A percentile compares a stretch with the other conserved stretches of the same genome.
Conservation (phyloP, 176 grass and related monocot species). For the Aechmea fasciata region DNA sequence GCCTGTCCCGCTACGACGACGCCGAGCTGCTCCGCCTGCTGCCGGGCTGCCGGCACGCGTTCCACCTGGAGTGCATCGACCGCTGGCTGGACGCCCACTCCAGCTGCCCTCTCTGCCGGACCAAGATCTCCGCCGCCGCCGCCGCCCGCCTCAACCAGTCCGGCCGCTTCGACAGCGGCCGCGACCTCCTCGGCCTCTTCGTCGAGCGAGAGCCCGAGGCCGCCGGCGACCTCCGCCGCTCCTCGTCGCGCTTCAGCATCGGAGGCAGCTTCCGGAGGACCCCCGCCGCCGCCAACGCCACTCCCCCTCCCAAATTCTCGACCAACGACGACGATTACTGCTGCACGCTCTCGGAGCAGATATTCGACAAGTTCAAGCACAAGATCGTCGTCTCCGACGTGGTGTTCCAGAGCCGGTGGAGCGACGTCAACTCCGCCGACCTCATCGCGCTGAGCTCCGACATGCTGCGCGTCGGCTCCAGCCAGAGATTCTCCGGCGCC, state of each 20-base stretch:
- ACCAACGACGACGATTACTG: neutral
- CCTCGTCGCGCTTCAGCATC: slow-evolving; percentile 37
- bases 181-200: slow-evolving; percentile 32
- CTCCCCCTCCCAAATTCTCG: neutral
- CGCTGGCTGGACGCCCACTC: slow-evolving; percentile 61
- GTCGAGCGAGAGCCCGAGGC: neutral
- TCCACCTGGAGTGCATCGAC: slow-evolving; percentile 76
- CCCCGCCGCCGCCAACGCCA: too few species aligned
- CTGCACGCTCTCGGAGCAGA: neutral
- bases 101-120: slow-evolving; percentile 81
- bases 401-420: slow-evolving; percentile 86
- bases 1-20: slow-evolving; percentile 65
- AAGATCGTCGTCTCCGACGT: slow-evolving; percentile 65
- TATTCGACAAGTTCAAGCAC: slow-evolving; percentile 60
- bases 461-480: slow-evolving; percentile 45
- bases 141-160: slow-evolving; percentile 36
- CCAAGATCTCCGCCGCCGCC: slow-evolving; percentile 31
- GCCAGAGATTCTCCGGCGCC: slow-evolving; percentile 20
- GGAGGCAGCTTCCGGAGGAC: neutral
- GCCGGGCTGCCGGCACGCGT: slow-evolving; percentile 72
- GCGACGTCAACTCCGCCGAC: slow-evolving; percentile 78
- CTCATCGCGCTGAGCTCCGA: slow-evolving; percentile 55
- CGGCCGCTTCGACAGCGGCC: slow-evolving; percentile 26
- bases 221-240: slow-evolving; percentile 33
- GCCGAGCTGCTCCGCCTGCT: slow-evolving; percentile 74